Percentiles rank a stretch among this genome's conserved stretches.
Evolutionary conservation across 805 yeast genomes (phyloP).

Genomic region (Metschnikowia orientalis): DNA sequence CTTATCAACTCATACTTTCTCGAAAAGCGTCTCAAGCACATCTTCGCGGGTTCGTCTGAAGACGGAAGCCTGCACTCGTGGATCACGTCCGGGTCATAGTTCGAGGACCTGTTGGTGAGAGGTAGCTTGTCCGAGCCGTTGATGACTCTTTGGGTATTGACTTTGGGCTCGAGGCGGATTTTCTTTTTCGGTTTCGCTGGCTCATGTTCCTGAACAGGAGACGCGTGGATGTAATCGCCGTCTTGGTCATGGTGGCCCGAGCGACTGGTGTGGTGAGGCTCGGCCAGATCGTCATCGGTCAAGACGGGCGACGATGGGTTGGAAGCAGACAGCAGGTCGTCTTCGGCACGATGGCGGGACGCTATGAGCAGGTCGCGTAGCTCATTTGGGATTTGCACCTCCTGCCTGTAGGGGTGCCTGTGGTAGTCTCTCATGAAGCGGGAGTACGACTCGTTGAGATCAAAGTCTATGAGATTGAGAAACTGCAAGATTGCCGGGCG

Average conservation of each 20-base stretch:
- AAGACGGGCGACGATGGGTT: slow-evolving; percentile 6
- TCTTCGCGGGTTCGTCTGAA: slow-evolving; percentile 38
- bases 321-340: slow-evolving; percentile 5
- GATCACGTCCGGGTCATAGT: slow-evolving; percentile 44
- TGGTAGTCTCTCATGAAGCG: slow-evolving; percentile 33
- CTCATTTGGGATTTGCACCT: slow-evolving; percentile 6
- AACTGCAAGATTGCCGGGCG: slow-evolving; percentile 42
- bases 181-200: slow-evolving; percentile 10
- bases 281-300: slow-evolving; percentile 8
- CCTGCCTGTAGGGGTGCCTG: slow-evolving; percentile 22
- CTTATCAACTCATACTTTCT: slow-evolving; percentile 86
- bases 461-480: slow-evolving; percentile 34
- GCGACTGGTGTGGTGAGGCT: background rate
- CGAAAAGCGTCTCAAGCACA: slow-evolving; percentile 41
- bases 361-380: slow-evolving; percentile 3
- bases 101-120: slow-evolving; percentile 32
- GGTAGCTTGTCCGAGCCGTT: slow-evolving; percentile 19
- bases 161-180: slow-evolving; percentile 22
- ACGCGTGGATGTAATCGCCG: background rate
- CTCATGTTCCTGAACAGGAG: background rate
- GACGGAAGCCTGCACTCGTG: slow-evolving; percentile 45
- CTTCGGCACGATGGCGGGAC: slow-evolving; percentile 1
- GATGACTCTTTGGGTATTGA: slow-evolving; percentile 28
- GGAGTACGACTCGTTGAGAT: slow-evolving; percentile 37
- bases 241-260: background rate